phyloP scores from a whole-genome alignment of 2,329 filamentous ascomycete genomes.

The Monilinia fructicola region DNA sequence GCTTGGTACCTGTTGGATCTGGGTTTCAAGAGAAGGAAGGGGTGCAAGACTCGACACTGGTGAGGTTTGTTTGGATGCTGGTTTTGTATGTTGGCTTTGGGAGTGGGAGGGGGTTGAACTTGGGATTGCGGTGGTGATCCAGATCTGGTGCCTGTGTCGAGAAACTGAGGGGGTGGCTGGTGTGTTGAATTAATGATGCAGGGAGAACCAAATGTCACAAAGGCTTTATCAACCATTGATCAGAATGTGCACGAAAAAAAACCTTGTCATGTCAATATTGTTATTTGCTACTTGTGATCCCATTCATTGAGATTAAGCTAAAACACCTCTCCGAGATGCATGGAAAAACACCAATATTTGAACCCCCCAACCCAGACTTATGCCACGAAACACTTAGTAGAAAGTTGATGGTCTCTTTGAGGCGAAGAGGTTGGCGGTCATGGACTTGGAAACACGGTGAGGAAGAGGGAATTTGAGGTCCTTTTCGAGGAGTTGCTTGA shows the following conservation, averaged over 20 bases:
- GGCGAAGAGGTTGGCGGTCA: conserved; percentile 87
- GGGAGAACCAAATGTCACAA: neutral
- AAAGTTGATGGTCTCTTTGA: conserved; percentile 94
- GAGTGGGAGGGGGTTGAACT: neutral
- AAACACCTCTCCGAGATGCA: conserved; percentile 41
- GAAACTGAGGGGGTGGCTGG: neutral
- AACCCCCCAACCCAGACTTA: conserved; percentile 34
- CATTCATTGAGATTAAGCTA: conserved; percentile 40
- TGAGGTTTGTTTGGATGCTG: neutral
- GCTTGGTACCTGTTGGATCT: too few relatives aligned
- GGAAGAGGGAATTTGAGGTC: conserved; percentile 97
- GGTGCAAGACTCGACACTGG: neutral
- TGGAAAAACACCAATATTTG: conserved; percentile 36
- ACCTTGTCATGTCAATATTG: conserved; percentile 26
- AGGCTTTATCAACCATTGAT: neutral
- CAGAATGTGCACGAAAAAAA: conserved; percentile 15
- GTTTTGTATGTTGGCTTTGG: neutral
- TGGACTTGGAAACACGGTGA: conserved; percentile 85
- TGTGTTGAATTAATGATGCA: neutral
- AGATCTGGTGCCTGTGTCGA: neutral
- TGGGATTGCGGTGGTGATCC: neutral
- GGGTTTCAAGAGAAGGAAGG: too few relatives aligned
- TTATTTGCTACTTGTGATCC: conserved; percentile 39
- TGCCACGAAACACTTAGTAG: conserved; percentile 57
- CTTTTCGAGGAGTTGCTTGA: conserved; percentile 97